A percentile compares a stretch with the other conserved stretches of the same genome.
Evolutionary conservation across 2,329 filamentous ascomycete species (phyloP).

Genomic region (Meredithiella fracta): DNA sequence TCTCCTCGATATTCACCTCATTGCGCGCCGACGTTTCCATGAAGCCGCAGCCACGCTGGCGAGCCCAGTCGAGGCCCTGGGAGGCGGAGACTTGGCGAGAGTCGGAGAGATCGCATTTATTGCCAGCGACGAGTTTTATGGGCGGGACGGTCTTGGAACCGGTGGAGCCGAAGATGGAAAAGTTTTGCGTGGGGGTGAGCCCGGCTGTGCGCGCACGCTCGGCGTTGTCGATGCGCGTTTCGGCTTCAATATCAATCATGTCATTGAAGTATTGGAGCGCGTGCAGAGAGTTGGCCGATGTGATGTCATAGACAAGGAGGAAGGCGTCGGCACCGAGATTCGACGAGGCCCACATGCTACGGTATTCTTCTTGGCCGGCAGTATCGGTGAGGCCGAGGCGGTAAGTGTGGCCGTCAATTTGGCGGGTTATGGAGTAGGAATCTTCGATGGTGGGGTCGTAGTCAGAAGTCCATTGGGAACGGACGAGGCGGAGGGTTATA

Average conservation of each 20-base stretch:
- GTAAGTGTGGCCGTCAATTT: slow-evolving; percentile 65
- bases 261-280: slow-evolving; percentile 66
- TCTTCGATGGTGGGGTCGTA: slow-evolving; percentile 72
- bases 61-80: slow-evolving; percentile 61
- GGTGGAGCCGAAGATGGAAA: slow-evolving; percentile 20
- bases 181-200: slow-evolving; percentile 20
- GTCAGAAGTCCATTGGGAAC: slow-evolving; percentile 69
- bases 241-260: slow-evolving; percentile 68
- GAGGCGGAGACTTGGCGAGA: slow-evolving; percentile 52
- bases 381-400: slow-evolving; percentile 68
- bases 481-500: slow-evolving; percentile 67
- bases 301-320: slow-evolving; percentile 79
- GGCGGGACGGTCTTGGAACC: slow-evolving; percentile 44
- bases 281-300: slow-evolving; percentile 48
- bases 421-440: slow-evolving; percentile 68
- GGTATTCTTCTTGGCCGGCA: slow-evolving; percentile 80
- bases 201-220: slow-evolving; percentile 32
- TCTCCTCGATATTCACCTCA: slow-evolving; percentile 81
- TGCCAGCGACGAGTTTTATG: slow-evolving; percentile 69
- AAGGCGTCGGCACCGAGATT: slow-evolving; percentile 71
- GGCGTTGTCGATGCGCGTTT: slow-evolving; percentile 49
- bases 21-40: slow-evolving; percentile 78
- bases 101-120: slow-evolving; percentile 69
- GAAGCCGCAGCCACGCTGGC: slow-evolving; percentile 57
- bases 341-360: slow-evolving; percentile 66